Percentiles rank a stretch among this genome's conserved stretches.
Conservation (phyloP, 208 protist genomes). For the Blechomonas ayalai region DNA sequence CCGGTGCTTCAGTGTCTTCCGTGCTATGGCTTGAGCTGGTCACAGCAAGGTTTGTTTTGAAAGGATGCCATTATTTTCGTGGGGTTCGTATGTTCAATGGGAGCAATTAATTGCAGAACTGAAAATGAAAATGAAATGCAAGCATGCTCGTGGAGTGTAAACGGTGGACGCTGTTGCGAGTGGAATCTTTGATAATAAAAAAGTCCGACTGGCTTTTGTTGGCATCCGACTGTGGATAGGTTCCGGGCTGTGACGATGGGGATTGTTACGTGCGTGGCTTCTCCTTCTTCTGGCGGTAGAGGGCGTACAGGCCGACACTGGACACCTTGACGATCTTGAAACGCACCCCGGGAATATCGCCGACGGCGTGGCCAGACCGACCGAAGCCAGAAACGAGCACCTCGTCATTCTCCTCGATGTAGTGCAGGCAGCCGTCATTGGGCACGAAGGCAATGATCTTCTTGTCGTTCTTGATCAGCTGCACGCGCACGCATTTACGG, state of each 20-base stretch:
- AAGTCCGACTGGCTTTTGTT: too few relatives aligned
- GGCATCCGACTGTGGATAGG: too few relatives aligned
- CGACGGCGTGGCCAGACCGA: slow-evolving; percentile 98
- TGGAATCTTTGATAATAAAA: too few relatives aligned
- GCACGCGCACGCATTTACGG: slow-evolving; percentile 99
- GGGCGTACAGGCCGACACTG: slow-evolving; percentile 95
- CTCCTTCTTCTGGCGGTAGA: slow-evolving; percentile 99
- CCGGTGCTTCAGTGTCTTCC: too few relatives aligned
- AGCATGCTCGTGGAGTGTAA: too few relatives aligned
- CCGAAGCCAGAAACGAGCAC: slow-evolving; percentile 99
- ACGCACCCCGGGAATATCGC: slow-evolving; percentile 99
- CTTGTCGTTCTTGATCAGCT: slow-evolving; percentile 99
- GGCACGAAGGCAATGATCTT: slow-evolving; percentile 99
- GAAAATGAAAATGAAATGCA: too few relatives aligned
- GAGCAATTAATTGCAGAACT: too few relatives aligned
- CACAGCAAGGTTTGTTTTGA: too few relatives aligned
- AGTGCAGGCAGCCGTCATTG: slow-evolving; percentile 98
- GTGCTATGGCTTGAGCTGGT: too few relatives aligned
- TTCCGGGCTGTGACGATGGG: neutral
- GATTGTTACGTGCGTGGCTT: slow-evolving; percentile 95
- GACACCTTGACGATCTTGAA: slow-evolving; percentile 99
- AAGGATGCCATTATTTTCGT: too few relatives aligned
- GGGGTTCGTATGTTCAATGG: too few relatives aligned
- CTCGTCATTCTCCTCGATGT: slow-evolving; percentile 99
- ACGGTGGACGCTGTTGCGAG: too few relatives aligned